Evolutionary conservation across 495 filamentous ascomycete genomes (phyloP), one percentile per base, ranked within the genome.

Genomic region (Neurospora sp.): DNA sequence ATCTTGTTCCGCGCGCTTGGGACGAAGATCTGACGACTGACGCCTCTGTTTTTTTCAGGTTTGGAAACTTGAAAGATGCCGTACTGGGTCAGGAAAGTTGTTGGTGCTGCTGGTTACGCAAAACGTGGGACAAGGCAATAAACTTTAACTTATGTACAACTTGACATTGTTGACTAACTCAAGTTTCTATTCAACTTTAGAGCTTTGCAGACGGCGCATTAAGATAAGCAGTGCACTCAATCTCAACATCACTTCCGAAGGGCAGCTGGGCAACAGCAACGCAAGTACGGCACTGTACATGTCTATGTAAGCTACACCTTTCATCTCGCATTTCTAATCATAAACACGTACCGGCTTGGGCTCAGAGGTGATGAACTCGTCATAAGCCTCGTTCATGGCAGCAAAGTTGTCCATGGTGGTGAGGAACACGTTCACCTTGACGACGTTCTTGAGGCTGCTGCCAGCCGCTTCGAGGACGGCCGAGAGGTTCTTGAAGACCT

Each of bases 371-470:
- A 89, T 89, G 72, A 88, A 85, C 71, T 86, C 83, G 70, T 85
- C 86, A 73, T 89, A 91, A 0, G 84, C 87, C 48, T 82, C 82
- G 73, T 90, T 92, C 87, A 92, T 88, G 35, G 87, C 84, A 5
- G 85, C 86, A 76, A 91, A 92, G 76, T 92, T 85, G 71, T 85
- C 84, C 89, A 92, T 92, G 72, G 85, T 83, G 7, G 87, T 88
- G 20, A 93, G 74, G 77, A 91, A 93, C 41, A 92, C 84, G 76
- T 90, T 91, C 73, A 90, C 85, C 81, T 92, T 90, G 77, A 92
- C 85, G 2, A 89, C 87, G 73, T 91, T 89, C 22, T 84, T 80
- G 68, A 91, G 80, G 59, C 82, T 83, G 70, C 86, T 87, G 3
- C 89, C 89, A 4, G 88, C 88, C 31, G 84, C 88, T 66, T 87